A percentile compares a stretch with the other conserved stretches of the same genome.
Evolutionary conservation across 345 rosid genomes (phyloP).

Genomic region (Lepidium africanum): DNA sequence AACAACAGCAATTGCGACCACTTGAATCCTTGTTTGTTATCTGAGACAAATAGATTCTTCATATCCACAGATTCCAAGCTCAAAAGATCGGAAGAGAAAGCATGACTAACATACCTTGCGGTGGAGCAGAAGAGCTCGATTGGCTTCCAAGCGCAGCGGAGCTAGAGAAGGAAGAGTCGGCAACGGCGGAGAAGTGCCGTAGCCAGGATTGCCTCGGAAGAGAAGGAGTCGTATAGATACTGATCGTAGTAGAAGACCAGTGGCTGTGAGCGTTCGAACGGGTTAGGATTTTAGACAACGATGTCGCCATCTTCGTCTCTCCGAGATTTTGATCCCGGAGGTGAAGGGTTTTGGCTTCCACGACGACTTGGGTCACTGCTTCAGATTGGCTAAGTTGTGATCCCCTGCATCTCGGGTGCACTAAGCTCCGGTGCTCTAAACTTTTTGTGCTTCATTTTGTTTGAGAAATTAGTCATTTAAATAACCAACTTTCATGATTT

Average conservation of each 20-base stretch:
- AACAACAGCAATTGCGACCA: conserved; percentile 72
- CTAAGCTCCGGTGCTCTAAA: background rate
- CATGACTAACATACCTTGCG: conserved; percentile 32
- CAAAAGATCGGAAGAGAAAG: background rate
- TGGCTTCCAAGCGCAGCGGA: conserved; percentile 30
- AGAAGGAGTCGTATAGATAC: background rate
- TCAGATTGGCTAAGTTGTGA: background rate
- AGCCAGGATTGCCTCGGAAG: conserved; percentile 12
- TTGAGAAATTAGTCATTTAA: too few species aligned
- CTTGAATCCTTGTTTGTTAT: conserved; percentile 32
- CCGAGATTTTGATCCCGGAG: conserved; percentile 20
- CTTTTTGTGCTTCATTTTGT: background rate
- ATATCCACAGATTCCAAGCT: background rate
- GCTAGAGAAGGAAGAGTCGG: conserved; percentile 31
- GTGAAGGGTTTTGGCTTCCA: conserved; percentile 18
- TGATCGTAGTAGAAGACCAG: conserved; percentile 7
- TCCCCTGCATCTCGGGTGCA: conserved; percentile 3
- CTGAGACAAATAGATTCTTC: conserved; percentile 19
- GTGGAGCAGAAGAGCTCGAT: conserved; percentile 21
- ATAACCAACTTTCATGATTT: too few species aligned
- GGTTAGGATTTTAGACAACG: conserved; percentile 41
- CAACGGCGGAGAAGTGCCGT: conserved; percentile 18
- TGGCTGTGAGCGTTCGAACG: conserved; percentile 22
- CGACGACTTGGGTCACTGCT: conserved; percentile 18
- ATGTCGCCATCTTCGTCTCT: conserved; percentile 32